A percentile compares a stretch with the other conserved stretches of the same genome.
Conservation (phyloP, 2,329 filamentous ascomycete genomes). For the Immersiporthe knoxdaviesiana region DNA sequence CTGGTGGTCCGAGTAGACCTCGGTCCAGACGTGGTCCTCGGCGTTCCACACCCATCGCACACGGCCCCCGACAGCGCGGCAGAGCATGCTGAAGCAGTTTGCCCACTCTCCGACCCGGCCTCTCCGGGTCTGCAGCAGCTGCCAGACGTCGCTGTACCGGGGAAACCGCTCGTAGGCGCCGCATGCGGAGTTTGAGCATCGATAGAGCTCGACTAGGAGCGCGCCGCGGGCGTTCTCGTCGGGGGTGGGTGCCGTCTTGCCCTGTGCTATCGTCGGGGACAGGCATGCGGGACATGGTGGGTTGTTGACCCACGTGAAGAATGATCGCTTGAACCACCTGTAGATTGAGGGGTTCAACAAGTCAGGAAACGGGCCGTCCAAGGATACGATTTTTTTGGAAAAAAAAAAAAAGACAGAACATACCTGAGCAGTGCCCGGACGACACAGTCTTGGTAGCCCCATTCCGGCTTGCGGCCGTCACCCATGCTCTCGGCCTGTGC, state of each 20-base stretch:
- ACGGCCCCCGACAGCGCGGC: constrained; percentile 85
- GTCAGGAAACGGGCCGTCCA: constrained; percentile 14
- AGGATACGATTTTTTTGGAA: too few species aligned
- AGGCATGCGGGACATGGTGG: constrained; percentile 81
- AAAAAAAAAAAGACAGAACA: constrained; percentile 36
- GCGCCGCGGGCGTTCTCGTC: constrained; percentile 91
- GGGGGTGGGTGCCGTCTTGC: constrained; percentile 81
- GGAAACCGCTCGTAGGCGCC: constrained; percentile 86
- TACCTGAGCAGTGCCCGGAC: constrained; percentile 84
- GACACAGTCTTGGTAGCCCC: constrained; percentile 98
- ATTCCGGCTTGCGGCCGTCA: constrained; percentile 77
- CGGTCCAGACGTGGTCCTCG: constrained; percentile 97
- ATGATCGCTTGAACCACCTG: constrained; percentile 93
- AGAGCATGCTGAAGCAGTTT: constrained; percentile 98
- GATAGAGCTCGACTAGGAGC: constrained; percentile 84
- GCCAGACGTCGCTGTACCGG: constrained; percentile 93
- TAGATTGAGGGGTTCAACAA: neutral
- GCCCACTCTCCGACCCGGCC: constrained; percentile 95
- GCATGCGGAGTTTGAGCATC: constrained; percentile 78
- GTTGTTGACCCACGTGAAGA: constrained; percentile 97
- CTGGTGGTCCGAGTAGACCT: constrained; percentile 93
- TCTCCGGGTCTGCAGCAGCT: constrained; percentile 80
- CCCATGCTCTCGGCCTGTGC: constrained; percentile 89
- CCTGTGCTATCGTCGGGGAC: constrained; percentile 80
- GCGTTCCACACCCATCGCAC: constrained; percentile 98